Conservation (phyloP, 2,329 filamentous ascomycete genomes). For the Gremmenia infestans region DNA sequence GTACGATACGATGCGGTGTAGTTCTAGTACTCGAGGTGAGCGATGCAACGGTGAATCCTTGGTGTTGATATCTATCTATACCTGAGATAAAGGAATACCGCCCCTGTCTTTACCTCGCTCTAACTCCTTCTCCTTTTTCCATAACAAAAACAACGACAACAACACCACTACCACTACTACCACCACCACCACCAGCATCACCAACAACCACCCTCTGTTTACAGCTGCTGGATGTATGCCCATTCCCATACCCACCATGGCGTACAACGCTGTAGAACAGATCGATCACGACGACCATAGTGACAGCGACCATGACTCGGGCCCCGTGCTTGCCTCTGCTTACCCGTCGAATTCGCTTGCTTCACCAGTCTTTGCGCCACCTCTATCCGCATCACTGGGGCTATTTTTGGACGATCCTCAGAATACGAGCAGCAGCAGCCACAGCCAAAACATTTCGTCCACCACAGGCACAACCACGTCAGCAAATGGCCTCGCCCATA, state of each 20-base stretch:
- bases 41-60: no score
- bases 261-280: constrained; percentile 12
- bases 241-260: constrained; percentile 9
- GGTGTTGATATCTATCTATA: no score
- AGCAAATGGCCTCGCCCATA: constrained; percentile 5
- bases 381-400: constrained; percentile 7
- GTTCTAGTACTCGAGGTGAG: no score
- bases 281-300: constrained; percentile 4
- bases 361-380: constrained; percentile 13
- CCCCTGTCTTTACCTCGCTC: no score
- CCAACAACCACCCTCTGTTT: background rate
- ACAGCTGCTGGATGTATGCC: background rate
- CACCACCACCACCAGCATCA: background rate
- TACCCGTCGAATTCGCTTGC: constrained; percentile 1
- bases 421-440: constrained; percentile 6
- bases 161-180: background rate
- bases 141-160: constrained; percentile 1
- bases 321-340: background rate
- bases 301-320: background rate
- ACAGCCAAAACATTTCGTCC: constrained; percentile 6
- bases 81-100: no score
- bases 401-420: constrained; percentile 24
- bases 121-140: background rate
- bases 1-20: no score
- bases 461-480: constrained; percentile 9